These are phyloP conservation scores for Nepenthes mirabilis DNA, from an alignment of 148 eudicot genomes.

Conservation along the genomic window DNA sequence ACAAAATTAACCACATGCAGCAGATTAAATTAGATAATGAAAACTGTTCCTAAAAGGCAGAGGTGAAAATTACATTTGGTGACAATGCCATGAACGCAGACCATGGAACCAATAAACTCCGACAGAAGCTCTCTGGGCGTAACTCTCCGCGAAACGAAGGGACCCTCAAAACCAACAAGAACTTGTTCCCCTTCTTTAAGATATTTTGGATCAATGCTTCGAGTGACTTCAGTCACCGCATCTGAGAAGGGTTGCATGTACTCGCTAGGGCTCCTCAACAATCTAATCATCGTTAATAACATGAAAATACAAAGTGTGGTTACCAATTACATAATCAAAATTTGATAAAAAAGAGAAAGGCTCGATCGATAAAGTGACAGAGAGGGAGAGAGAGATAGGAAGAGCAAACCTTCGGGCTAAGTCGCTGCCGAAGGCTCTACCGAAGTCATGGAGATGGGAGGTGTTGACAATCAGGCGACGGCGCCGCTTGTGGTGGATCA, in stretches of 20 bases:
- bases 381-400: background rate
- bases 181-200: constrained; percentile 91
- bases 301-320: background rate
- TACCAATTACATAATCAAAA: background rate
- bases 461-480: constrained; percentile 74
- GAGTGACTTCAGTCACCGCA: constrained; percentile 66
- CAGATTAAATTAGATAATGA: background rate
- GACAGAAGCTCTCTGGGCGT: constrained; percentile 89
- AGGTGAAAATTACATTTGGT: constrained; percentile 53
- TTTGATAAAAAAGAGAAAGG: background rate
- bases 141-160: constrained; percentile 85
- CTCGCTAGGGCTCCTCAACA: constrained; percentile 71
- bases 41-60: too few species aligned
- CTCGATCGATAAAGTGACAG: background rate
- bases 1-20: background rate
- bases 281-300: constrained; percentile 19
- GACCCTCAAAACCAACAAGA: constrained; percentile 86
- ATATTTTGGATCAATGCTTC: constrained; percentile 61
- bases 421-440: constrained; percentile 34
- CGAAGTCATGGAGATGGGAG: constrained; percentile 52
- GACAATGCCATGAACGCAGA: constrained; percentile 88
- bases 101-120: constrained; percentile 90
- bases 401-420: constrained; percentile 59
- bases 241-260: constrained; percentile 82
- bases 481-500: constrained; percentile 59